Base-by-base conservation (phyloP, 495 filamentous ascomycete genomes). In the Lasiosphaeria hispida region DNA sequence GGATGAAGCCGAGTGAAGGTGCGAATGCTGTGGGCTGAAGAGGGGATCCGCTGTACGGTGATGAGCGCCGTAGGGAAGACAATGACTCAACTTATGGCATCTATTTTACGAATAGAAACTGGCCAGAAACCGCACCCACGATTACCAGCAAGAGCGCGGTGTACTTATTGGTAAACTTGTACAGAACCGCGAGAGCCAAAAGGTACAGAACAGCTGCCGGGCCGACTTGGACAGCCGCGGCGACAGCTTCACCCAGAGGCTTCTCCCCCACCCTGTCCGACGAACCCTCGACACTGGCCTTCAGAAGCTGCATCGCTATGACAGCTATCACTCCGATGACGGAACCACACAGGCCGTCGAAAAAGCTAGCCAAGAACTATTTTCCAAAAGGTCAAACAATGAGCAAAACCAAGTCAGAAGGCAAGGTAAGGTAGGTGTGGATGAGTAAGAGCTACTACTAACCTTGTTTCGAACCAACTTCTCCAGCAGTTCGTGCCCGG, bases 131-230 rank as follows among this genome's bases (percentile, higher is more conserved):
- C 14, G 65, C 67, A 38, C 65, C 67, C 23, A 55, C 45, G 14
- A 57, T 57, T 4, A 66, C 54, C 34, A 69, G 48, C 41, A 69
- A 60, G 48, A 69, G 57, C 18, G 59, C 15, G 3, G 61, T 58
- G 54, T 63, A 70, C 57, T 70, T 66, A 55, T 68, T 66, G 37
- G 60, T 70, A 40, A 70, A 70, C 60, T 70, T 70, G 48, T 70
- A 70, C 54, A 70, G 55, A 35, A 65, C 58, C 42, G 42, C 63
- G 15, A 70, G 59, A 7, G 65, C 60, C 36, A 70, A 30, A 45
- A 64, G 41, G 50, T 66, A 70, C 7, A 68, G 45, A 3, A 66
- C 65, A 23, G 67, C 67, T 10, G 67, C 67, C 1, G 59, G 66
- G 34, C 65, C 67, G 15, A 58, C 60, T 38, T 66, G 57, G 15